Base-by-base conservation (phyloP, 345 rosid species). In the Citropsis articulata region DNA sequence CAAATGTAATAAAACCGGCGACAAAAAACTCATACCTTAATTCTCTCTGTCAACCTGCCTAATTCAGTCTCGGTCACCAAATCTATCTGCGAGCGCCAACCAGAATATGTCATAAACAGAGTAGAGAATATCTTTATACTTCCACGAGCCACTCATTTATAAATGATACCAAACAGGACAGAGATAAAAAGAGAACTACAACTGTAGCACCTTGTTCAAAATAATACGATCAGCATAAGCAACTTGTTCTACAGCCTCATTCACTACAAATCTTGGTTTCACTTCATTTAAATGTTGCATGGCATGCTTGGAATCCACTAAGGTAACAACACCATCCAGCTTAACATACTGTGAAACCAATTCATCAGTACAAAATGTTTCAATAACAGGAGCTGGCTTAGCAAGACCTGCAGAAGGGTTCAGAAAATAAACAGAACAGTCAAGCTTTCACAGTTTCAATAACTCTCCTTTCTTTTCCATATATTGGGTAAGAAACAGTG, bases 191-290 rank as follows among this genome's bases (percentile, higher is more conserved):
- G 12, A 35, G 40, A 72, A 68, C 4, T 33, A 25, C 28, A n/a
- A 60, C 30, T 9, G 67, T n/a, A 69, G 40, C 63, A 91, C 93
- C 92, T 91, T 91, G 83, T 91, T 91, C 86, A 91, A 69, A 74
- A 91, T 85, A 71, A 91, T 86, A 53, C 92, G 96, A 57, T 91
- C 96, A 77, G 96, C 96, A 80, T 87, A 91, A 66, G 96, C 96
- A 77, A 91, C 85, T 86, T 91, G 93, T 67, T 91, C 96, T 60
- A 90, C 90, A n/a, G 93, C 88, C 77, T 90, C 96, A 79, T 90
- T 91, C 67, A 90, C 96, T 64, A 91, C 89, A 84, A 91, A 91
- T 80, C 92, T 85, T 16, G 93, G 92, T 78, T 91, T 91, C 65
- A 86, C 89, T 86, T 91, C 92, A 80, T 87, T 87, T 60, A 91